Evolutionary conservation across 2,329 filamentous ascomycete species (phyloP).

Genomic region (Colletotrichum tamarilloi): DNA sequence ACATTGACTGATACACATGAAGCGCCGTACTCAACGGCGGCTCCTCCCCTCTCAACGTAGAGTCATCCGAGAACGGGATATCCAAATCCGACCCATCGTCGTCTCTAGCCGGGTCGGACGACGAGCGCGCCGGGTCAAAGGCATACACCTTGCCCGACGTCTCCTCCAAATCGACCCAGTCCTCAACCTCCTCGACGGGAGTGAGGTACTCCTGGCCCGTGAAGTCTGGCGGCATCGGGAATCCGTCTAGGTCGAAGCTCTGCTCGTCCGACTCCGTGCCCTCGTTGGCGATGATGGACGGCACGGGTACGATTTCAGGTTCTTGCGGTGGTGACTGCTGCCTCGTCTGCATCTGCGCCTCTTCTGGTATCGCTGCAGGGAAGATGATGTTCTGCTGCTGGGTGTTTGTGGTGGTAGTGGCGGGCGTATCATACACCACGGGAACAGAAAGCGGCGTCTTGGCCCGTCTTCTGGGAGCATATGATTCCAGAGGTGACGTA

Average conservation of each 20-base stretch:
- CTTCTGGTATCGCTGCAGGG: background rate
- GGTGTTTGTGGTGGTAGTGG: background rate
- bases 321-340: background rate
- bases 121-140: slow-evolving; percentile 34
- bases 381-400: background rate
- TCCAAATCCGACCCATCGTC: slow-evolving; percentile 45
- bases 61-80: slow-evolving; percentile 40
- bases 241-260: background rate
- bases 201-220: slow-evolving; percentile 37
- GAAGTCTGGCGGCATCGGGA: slow-evolving; percentile 32
- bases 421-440: background rate
- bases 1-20: slow-evolving; percentile 47
- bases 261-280: slow-evolving; percentile 31
- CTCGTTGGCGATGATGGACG: slow-evolving; percentile 40
- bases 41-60: slow-evolving; percentile 36
- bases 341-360: background rate
- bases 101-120: slow-evolving; percentile 39
- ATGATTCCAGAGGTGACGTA: background rate
- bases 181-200: slow-evolving; percentile 37
- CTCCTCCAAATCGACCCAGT: slow-evolving; percentile 43
- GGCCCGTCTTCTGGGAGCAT: background rate
- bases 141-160: slow-evolving; percentile 41
- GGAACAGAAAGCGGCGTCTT: slow-evolving; percentile 23
- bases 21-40: slow-evolving; percentile 22
- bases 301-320: background rate